Percentiles rank a stretch among this genome's conserved stretches.
Evolutionary conservation across 176 grass and related monocot species (phyloP).

Genomic region (Oryza glumipatula): DNA sequence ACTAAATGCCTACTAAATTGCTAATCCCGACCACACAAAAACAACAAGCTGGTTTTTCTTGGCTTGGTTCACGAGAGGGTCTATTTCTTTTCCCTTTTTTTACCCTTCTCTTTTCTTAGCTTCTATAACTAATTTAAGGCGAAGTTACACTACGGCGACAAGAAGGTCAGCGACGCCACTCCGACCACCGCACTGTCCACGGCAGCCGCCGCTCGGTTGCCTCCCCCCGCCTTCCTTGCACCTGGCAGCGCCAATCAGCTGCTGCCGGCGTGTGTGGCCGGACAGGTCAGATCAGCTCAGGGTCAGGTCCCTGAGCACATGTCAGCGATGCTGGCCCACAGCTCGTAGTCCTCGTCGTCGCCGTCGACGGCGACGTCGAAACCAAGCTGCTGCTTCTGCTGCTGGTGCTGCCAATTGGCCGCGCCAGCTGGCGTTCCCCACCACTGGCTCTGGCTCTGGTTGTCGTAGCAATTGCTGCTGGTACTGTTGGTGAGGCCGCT

Average conservation of each 20-base stretch:
- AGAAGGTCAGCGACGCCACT: conserved; percentile 53
- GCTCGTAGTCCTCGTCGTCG: conserved; percentile 36
- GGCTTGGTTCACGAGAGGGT: conserved; percentile 26
- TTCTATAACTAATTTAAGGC: conserved; percentile 27
- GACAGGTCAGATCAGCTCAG: not conserved
- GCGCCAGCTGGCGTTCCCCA: conserved; percentile 32
- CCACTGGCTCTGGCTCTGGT: conserved; percentile 26
- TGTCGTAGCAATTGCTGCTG: conserved; percentile 23
- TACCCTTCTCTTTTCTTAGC: conserved; percentile 19
- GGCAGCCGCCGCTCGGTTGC: conserved; percentile 40
- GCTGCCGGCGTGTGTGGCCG: not conserved
- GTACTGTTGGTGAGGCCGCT: conserved; percentile 2
- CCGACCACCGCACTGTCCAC: conserved; percentile 31
- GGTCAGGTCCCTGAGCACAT: conserved; percentile 52
- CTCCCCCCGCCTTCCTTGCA: conserved; percentile 50
- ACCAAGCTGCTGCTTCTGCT: conserved; percentile 35
- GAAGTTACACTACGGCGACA: conserved; percentile 7
- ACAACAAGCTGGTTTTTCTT: conserved; percentile 27
- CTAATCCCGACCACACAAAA: conserved; percentile 12
- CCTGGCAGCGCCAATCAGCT: conserved; percentile 43
- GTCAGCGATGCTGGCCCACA: conserved; percentile 75
- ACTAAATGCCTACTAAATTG: not conserved
- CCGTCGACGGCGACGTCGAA: conserved; percentile 34
- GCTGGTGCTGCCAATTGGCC: conserved; percentile 31
- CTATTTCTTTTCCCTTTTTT: not conserved